These are phyloP conservation scores for Coix lacrymajobi DNA, from an alignment of 176 grass and related monocot species.

Conservation along the genomic window DNA sequence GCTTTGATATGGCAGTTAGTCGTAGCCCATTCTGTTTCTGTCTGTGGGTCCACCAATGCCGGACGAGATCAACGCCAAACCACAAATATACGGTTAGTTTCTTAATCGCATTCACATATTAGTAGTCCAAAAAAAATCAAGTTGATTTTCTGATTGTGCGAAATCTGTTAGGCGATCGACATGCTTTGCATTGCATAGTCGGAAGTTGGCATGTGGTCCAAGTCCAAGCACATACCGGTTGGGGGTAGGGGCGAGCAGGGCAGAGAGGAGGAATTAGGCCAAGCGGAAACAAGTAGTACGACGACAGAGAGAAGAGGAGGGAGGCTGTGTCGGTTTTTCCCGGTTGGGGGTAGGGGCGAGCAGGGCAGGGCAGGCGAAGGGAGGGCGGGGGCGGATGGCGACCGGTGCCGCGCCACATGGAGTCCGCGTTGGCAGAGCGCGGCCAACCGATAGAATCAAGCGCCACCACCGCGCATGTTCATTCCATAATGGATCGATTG, in stretches of 20 bases:
- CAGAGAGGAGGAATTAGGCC: too few relatives aligned
- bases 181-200: not conserved
- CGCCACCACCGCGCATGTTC: constrained; percentile 1
- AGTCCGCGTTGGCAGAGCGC: constrained; percentile 7
- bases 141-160: not conserved
- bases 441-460: constrained; percentile 5
- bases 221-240: too few relatives aligned
- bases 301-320: not conserved
- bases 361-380: not conserved
- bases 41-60: too few relatives aligned
- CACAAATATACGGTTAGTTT: too few relatives aligned
- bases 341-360: not conserved
- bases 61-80: too few relatives aligned
- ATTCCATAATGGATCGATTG: not conserved
- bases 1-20: too few relatives aligned
- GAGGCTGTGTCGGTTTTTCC: not conserved
- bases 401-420: constrained; percentile 30
- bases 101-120: too few relatives aligned
- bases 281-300: not conserved
- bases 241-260: too few relatives aligned
- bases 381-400: constrained; percentile 3
- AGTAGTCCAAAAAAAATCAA: not conserved
- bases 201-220: not conserved
- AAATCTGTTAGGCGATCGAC: not conserved
- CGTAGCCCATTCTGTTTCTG: too few relatives aligned